Conservation (phyloP, 352 stramenopile genomes). For the Globisporangium spinosum region DNA sequence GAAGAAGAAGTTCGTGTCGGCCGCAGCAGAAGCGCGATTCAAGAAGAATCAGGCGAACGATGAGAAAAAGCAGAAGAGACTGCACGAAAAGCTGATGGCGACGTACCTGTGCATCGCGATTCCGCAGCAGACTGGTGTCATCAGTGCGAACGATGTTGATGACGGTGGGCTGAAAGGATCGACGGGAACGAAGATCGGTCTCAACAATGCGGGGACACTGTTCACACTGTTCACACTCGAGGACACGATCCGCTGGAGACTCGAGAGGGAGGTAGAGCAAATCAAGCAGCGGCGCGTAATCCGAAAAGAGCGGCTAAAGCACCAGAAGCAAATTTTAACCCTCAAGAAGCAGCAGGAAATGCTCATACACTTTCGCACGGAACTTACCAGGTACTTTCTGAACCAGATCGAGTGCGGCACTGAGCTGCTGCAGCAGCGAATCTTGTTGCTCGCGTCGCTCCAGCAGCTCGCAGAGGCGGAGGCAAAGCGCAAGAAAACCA, state of each 20-base stretch:
- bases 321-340: slow-evolving; percentile 39
- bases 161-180: not conserved
- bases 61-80: slow-evolving; percentile 38
- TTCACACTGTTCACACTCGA: slow-evolving; percentile 57
- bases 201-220: slow-evolving; percentile 30
- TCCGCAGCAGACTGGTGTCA: slow-evolving; percentile 1
- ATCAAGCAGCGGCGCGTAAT: slow-evolving; percentile 35
- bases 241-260: slow-evolving; percentile 42
- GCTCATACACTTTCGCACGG: slow-evolving; percentile 39
- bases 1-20: slow-evolving; percentile 45
- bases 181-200: not conserved
- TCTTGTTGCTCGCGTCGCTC: slow-evolving; percentile 49
- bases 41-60: slow-evolving; percentile 40
- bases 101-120: slow-evolving; percentile 47
- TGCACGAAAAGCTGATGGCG: slow-evolving; percentile 26
- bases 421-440: slow-evolving; percentile 51
- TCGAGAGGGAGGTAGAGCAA: slow-evolving; percentile 40
- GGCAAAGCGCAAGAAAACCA: slow-evolving; percentile 22
- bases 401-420: slow-evolving; percentile 45
- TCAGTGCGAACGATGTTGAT: not conserved
- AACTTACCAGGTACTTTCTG: slow-evolving; percentile 46
- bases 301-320: slow-evolving; percentile 31
- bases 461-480: slow-evolving; percentile 45
- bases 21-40: slow-evolving; percentile 43
- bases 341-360: slow-evolving; percentile 43